Conservation (phyloP, 2,329 filamentous ascomycete species). For the Zymoseptoria ardabiliae region DNA sequence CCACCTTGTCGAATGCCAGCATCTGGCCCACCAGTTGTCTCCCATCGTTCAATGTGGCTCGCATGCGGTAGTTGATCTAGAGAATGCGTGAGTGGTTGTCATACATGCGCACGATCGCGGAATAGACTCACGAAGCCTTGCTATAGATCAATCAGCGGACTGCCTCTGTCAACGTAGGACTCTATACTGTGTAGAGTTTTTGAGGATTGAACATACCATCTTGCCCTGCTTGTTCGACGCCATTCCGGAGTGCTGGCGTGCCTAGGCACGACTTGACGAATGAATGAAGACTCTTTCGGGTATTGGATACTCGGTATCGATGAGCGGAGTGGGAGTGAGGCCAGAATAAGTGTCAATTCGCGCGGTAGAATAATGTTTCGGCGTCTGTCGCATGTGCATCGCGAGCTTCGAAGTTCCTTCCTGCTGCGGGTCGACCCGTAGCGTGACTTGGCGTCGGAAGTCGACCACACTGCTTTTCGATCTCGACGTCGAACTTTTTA, state of each 20-base stretch:
- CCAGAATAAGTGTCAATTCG: background rate
- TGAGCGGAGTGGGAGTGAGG: background rate
- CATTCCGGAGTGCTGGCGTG: constrained; percentile 35
- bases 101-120: constrained; percentile 4
- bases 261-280: constrained; percentile 34
- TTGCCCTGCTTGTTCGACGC: constrained; percentile 77
- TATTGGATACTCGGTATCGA: background rate
- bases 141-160: constrained; percentile 41
- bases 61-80: constrained; percentile 99
- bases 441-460: background rate
- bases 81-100: constrained; percentile 14
- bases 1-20: constrained; percentile 95
- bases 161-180: constrained; percentile 38
- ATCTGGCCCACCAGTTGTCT: constrained; percentile 97
- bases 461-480: background rate
- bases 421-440: background rate
- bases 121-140: constrained; percentile 55
- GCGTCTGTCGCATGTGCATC: background rate
- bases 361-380: background rate
- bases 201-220: constrained; percentile 66
- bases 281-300: background rate
- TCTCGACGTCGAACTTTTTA: constrained; percentile 2
- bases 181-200: constrained; percentile 15
- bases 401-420: background rate
- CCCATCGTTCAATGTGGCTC: constrained; percentile 88